Base-by-base conservation (phyloP, 2,329 filamentous ascomycete genomes). In the Diplodia seriata region DNA sequence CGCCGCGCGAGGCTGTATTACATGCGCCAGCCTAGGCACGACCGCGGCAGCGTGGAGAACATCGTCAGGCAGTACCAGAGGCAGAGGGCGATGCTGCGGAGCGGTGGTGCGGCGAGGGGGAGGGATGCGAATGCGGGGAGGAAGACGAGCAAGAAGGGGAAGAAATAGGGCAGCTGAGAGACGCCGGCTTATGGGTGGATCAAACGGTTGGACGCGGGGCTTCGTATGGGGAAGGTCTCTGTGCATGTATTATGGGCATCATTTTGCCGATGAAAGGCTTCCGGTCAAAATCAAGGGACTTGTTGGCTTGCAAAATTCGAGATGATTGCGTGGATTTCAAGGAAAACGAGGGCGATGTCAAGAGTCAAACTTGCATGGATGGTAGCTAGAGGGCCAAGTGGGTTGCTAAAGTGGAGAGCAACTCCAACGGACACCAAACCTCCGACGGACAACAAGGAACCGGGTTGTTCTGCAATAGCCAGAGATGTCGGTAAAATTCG, bases 1-100 rank as follows among this genome's bases (percentile, higher is more conserved):
- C 90, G 94, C 77, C 88, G 95, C 75, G 94, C 94, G 31, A 86
- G 93, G 73, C 84, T 99, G 79, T 97, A 92, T 75, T 98, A 94
- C 80, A 91, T 99, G 91, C 87, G 94, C n/a, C 31, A 73, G 43
- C 74, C 74, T 11, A 79, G 76, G 74, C 78, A 80, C 67, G 78
- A 80, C 69, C 67, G 76, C 11, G 78, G 78, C 1, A 77, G 73
- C 68, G 77, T 80, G 69, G 76, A 78, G 72, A 77, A 78, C 64
- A 73, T 80, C 49, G 77, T 79, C 6, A 69, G 77, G 57, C 65
- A 75, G 68, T 78, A 80, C 70, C 65, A 78, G 62, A 74, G 76
- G 67, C 76, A 77, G 70, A 78, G 78, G 74, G 76, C 76, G n/a
- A 64, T 68, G 55, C 56, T 68, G 75, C 74, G 70, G 73, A 26